phyloP scores from a whole-genome alignment of 202 grass and related monocot species.

The Bolboschoenoplectus hybrid region DNA sequence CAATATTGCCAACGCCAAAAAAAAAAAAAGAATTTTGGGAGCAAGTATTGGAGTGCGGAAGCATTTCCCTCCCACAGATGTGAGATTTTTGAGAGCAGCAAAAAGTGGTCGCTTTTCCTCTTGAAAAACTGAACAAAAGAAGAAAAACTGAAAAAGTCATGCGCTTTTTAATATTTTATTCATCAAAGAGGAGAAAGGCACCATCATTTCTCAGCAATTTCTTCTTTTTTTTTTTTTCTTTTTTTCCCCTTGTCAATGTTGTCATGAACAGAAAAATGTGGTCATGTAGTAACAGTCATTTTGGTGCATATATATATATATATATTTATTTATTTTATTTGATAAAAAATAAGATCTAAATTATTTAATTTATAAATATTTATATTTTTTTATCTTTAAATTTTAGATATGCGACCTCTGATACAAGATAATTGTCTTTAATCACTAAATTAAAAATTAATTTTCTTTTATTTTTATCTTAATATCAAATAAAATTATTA shows the following conservation, averaged over 20 bases:
- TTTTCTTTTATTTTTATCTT: too few species aligned
- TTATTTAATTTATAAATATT: too few species aligned
- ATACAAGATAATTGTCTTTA: too few species aligned
- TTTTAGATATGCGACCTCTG: too few species aligned
- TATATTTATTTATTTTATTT: background rate
- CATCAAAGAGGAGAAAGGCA: background rate
- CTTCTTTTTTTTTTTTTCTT: background rate
- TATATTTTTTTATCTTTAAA: too few species aligned
- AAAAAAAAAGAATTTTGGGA: background rate
- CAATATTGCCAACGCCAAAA: background rate
- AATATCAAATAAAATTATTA: too few species aligned
- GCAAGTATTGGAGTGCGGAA: background rate
- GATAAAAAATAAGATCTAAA: too few species aligned
- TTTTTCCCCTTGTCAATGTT: background rate
- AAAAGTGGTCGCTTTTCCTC: conserved; percentile 23
- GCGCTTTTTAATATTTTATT: background rate
- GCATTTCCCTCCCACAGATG: background rate
- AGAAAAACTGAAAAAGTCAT: conserved; percentile 4
- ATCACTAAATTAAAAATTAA: too few species aligned
- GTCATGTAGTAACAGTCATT: background rate
- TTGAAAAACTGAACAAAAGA: conserved; percentile 26
- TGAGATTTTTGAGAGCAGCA: background rate
- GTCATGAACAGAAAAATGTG: background rate
- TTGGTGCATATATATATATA: background rate
- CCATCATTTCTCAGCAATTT: background rate